These are phyloP conservation scores for Claviceps sp. DNA, from an alignment of 2,329 filamentous ascomycete genomes.

Conservation along the genomic window DNA sequence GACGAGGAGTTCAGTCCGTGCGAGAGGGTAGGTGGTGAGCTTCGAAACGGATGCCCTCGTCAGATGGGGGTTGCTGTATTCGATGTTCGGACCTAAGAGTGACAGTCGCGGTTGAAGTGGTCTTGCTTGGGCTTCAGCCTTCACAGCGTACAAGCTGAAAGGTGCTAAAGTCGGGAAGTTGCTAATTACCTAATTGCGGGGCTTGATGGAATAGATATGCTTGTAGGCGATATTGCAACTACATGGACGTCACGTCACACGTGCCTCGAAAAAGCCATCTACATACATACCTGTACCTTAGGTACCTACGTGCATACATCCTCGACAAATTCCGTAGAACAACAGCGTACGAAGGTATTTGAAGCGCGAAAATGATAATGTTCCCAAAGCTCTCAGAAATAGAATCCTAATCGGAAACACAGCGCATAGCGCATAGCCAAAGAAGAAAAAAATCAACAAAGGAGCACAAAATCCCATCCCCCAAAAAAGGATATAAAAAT, in stretches of 20 bases:
- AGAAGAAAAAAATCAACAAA: background rate
- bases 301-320: too few species aligned
- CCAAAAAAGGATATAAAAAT: background rate
- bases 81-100: too few species aligned
- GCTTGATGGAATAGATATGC: background rate
- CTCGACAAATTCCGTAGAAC: background rate
- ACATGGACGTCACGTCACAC: background rate
- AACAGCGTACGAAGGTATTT: background rate
- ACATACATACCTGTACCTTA: too few species aligned
- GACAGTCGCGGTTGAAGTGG: too few species aligned
- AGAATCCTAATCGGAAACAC: too few species aligned
- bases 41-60: background rate
- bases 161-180: too few species aligned
- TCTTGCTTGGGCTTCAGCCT: too few species aligned
- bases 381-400: too few species aligned
- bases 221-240: conserved; percentile 6
- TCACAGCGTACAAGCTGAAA: too few species aligned
- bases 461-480: background rate
- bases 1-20: background rate
- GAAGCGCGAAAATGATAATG: too few species aligned
- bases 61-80: background rate
- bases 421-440: too few species aligned
- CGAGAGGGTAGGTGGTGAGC: background rate
- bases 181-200: background rate
- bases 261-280: too few species aligned